phyloP scores from a whole-genome alignment of 371 early-diverging fungal species.

The Mortierella sp. region DNA sequence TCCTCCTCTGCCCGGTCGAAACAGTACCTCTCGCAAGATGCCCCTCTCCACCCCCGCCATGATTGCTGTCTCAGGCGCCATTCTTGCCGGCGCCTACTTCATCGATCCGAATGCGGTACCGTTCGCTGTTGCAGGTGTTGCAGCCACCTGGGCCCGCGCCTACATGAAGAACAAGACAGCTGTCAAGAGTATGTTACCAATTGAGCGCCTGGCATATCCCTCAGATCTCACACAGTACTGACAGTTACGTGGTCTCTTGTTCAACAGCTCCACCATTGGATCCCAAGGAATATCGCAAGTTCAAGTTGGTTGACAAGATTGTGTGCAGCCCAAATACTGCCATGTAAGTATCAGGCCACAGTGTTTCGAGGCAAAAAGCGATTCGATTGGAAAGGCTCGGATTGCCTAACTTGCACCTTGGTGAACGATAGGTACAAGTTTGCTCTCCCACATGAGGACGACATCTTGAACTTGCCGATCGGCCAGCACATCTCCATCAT shows the following conservation, averaged over 20 bases:
- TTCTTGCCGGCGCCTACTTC: conserved; percentile 41
- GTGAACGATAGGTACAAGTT: conserved; percentile 84
- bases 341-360: conserved; percentile 61
- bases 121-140: conserved; percentile 39
- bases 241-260: neutral
- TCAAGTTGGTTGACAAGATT: conserved; percentile 82
- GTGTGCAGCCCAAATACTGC: conserved; percentile 87
- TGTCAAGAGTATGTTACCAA: conserved; percentile 22
- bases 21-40: conserved; percentile 21
- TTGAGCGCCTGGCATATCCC: too few species aligned
- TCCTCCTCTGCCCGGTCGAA: neutral
- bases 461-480: conserved; percentile 86
- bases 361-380: neutral
- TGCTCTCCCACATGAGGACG: conserved; percentile 75
- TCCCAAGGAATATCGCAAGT: conserved; percentile 82
- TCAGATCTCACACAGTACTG: too few species aligned
- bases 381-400: neutral
- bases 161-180: conserved; percentile 21
- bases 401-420: conserved; percentile 1
- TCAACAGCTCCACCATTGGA: conserved; percentile 59
- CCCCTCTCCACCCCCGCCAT: conserved; percentile 36
- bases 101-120: conserved; percentile 36
- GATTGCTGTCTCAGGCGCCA: conserved; percentile 33
- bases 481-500: conserved; percentile 95
- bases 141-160: conserved; percentile 43